phyloP scores from a whole-genome alignment of 305 asterid genomes.

The Andrographis paniculata region DNA sequence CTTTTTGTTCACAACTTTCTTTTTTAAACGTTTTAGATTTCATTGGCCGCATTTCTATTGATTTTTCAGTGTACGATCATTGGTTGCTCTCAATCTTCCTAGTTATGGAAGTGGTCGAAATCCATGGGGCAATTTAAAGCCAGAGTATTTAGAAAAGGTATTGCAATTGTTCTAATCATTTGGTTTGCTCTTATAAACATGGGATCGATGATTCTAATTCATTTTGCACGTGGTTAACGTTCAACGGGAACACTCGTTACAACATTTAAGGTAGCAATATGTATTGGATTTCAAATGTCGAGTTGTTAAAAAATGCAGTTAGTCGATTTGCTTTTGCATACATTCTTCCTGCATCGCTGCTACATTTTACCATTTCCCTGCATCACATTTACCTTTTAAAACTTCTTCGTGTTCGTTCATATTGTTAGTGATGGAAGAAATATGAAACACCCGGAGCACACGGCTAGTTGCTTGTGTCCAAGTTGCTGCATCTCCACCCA shows the following conservation, averaged over 20 bases:
- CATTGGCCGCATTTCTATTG: conserved; percentile 13
- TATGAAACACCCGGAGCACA: not conserved
- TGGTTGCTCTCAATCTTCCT: conserved; percentile 91
- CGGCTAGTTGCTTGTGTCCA: not conserved
- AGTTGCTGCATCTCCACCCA: not conserved
- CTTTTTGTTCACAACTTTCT: not conserved
- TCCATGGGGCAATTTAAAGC: conserved; percentile 96
- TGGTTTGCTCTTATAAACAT: conserved; percentile 1
- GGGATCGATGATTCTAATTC: not conserved
- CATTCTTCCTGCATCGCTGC: too few species aligned
- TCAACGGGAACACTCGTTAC: not conserved
- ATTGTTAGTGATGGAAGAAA: not conserved
- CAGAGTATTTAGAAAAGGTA: conserved; percentile 91
- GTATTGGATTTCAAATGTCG: not conserved
- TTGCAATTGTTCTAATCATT: conserved; percentile 1
- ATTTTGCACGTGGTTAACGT: not conserved
- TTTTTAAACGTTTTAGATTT: conserved; percentile 7
- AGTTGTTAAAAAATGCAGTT: not conserved
- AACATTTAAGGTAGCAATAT: not conserved
- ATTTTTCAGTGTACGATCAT: conserved; percentile 75
- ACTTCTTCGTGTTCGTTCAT: not conserved
- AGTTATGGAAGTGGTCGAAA: conserved; percentile 99
- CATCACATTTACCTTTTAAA: too few species aligned
- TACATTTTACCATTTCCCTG: too few species aligned
- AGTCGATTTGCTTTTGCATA: not conserved